A percentile compares a stretch with the other conserved stretches of the same genome.
Conservation (phyloP, 192 early-diverging fungal genomes). For the Backusella tuberculispora region DNA sequence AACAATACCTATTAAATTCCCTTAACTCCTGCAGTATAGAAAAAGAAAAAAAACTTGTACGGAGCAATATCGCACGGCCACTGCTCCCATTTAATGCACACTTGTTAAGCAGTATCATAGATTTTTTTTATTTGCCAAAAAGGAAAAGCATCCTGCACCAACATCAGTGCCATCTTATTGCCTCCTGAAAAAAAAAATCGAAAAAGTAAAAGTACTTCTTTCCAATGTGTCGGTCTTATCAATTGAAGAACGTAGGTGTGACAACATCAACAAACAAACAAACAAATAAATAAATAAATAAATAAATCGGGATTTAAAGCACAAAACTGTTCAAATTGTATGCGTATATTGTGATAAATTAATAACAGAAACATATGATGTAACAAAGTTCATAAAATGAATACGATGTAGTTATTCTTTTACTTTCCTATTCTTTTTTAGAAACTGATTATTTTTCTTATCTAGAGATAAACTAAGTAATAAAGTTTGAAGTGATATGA, state of each 20-base stretch:
- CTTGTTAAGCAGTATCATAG: not conserved
- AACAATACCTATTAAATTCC: constrained; percentile 1
- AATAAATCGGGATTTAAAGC: not conserved
- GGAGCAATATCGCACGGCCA: constrained; percentile 8
- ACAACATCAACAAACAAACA: constrained; percentile 13
- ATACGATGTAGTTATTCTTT: no score
- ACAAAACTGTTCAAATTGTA: not conserved
- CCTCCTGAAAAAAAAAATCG: constrained; percentile 3
- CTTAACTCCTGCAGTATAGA: constrained; percentile 1
- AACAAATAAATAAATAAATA: not conserved
- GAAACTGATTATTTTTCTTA: constrained; percentile 3
- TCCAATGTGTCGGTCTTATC: not conserved
- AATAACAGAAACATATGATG: constrained; percentile 5
- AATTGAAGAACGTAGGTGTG: constrained; percentile 13
- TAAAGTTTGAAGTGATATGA: not conserved
- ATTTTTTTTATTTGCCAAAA: not conserved
- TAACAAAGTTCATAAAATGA: not conserved
- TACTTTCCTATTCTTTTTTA: not conserved
- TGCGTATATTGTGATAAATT: constrained; percentile 7
- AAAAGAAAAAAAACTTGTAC: not conserved
- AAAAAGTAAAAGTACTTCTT: not conserved
- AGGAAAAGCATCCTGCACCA: constrained; percentile 1
- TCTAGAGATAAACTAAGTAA: not conserved
- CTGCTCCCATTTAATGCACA: not conserved
- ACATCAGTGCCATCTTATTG: constrained; percentile 7